These are phyloP conservation scores for Neoboletus magnificus DNA, from an alignment of 768 basidiomycete species.

Conservation along the genomic window DNA sequence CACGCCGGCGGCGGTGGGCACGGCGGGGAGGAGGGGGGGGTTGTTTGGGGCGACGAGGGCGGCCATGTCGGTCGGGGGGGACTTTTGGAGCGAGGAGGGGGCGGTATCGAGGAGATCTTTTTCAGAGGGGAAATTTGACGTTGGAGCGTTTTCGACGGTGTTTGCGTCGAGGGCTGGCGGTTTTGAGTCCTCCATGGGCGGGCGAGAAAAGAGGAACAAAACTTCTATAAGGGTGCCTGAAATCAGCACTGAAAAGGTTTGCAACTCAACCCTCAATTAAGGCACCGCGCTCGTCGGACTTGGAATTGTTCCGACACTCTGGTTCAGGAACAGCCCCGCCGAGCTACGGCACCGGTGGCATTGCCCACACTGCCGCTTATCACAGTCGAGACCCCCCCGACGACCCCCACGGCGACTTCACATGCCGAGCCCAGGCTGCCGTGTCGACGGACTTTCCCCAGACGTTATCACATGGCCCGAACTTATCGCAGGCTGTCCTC, in stretches of 20 bases:
- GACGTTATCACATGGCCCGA: slow-evolving; percentile 3
- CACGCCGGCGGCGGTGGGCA: slow-evolving; percentile 23
- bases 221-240: slow-evolving; percentile 36
- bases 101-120: not conserved
- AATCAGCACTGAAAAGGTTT: slow-evolving; percentile 32
- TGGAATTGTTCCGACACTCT: slow-evolving; percentile 17
- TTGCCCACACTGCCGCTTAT: slow-evolving; percentile 5
- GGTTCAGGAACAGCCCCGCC: slow-evolving; percentile 36
- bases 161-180: slow-evolving; percentile 24
- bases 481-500: too few relatives aligned
- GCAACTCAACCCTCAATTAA: slow-evolving; percentile 32
- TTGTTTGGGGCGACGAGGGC: slow-evolving; percentile 31
- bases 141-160: slow-evolving; percentile 8
- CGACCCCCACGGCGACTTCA: slow-evolving; percentile 14
- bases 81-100: not conserved
- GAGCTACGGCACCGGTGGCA: slow-evolving; percentile 35
- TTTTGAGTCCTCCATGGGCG: slow-evolving; percentile 37
- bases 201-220: slow-evolving; percentile 32
- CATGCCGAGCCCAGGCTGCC: slow-evolving; percentile 7
- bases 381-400: slow-evolving; percentile 21
- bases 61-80: slow-evolving; percentile 28
- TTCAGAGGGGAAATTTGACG: slow-evolving; percentile 2
- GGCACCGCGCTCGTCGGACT: slow-evolving; percentile 35
- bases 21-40: slow-evolving; percentile 19
- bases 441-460: not conserved